Conservation (phyloP, 768 basidiomycete genomes). For the Leccinum variicolor region DNA sequence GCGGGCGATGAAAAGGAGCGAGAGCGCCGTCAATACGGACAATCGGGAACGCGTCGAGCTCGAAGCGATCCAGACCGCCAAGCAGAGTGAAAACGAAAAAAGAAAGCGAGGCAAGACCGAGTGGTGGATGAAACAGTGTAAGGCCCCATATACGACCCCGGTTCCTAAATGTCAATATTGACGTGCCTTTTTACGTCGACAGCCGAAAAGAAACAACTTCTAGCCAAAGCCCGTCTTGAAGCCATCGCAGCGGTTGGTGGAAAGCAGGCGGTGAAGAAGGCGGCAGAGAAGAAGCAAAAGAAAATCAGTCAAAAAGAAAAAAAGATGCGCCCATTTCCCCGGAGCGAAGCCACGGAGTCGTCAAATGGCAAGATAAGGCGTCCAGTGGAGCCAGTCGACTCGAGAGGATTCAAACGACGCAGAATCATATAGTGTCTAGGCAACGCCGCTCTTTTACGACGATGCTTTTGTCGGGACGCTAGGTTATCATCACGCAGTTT, state of each 20-base stretch:
- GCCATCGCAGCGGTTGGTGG: conserved; percentile 77
- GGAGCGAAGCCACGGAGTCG: conserved; percentile 13
- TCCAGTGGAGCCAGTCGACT: conserved; percentile 9
- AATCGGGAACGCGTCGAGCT: conserved; percentile 66
- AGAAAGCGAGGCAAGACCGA: conserved; percentile 70
- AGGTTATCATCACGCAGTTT: not conserved
- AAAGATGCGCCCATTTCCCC: conserved; percentile 67
- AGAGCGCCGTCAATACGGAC: conserved; percentile 75
- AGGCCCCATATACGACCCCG: conserved; percentile 21
- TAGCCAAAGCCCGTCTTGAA: conserved; percentile 75
- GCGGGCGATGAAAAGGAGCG: conserved; percentile 66
- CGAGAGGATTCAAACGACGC: conserved; percentile 21
- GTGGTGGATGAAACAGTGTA: conserved; percentile 86
- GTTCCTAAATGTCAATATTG: not conserved
- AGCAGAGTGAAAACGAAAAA: conserved; percentile 54
- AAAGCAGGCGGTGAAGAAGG: conserved; percentile 77
- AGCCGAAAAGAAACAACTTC: conserved; percentile 77
- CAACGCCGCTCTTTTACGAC: not conserved
- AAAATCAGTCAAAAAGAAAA: conserved; percentile 90
- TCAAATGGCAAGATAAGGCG: conserved; percentile 15
- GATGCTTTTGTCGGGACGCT: too few species aligned
- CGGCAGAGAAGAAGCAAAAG: conserved; percentile 84
- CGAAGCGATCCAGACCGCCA: conserved; percentile 51
- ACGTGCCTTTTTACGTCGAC: conserved; percentile 5
- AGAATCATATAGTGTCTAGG: conserved; percentile 11